Evolutionary conservation across 108 stramenopile species (phyloP), one percentile per base, ranked within the genome.

Genomic region (Pseudonitzschia delicatissima): DNA sequence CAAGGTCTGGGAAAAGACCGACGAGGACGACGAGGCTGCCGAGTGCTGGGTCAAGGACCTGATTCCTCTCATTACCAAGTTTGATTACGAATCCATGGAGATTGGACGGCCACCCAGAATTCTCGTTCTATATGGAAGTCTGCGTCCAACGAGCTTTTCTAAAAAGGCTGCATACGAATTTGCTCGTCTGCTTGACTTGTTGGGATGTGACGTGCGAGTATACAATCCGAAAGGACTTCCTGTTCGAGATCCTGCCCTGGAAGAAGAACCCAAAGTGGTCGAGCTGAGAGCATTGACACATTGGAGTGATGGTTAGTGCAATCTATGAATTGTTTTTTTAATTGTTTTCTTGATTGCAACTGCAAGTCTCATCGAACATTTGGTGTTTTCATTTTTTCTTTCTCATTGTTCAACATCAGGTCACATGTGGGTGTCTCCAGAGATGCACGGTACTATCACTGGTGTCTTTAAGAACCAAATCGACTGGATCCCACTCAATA

Each of bases 401-500:
- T 61, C 39, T 6, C 20, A 40, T 59, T 7, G 0, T 5, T 42
- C 7, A 51, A 4, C 50, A 11, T 20, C 60, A 55, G 53, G 53
- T 7, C 53, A 55, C 32, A 55, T 55, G 53, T 55, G 53, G 53
- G 53, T 55, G 53, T 69, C 66, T 55, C 86, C 86, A 11, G 86
- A 87, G 68, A 78, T 83, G 79, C 86, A 87, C 78, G 86, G 86
- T n/a, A 78, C 72, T 15, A 66, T 84, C 32, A 87, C 82, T 8
- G 82, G 79, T 31, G 61, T 57, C 5, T 87, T 87, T 57, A 83
- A 87, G 66, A 87, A 84, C 64, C 86, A 84, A 60, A 87, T 87
- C 60, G 86, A 87, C 72, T 87, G 86, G 86, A 79, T 87, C 25
- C 86, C 86, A 18, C 76, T 87, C 21, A 83, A 81, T 49, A 79